Evolutionary conservation across 345 rosid genomes (phyloP).

Genomic region (Salix exigua): DNA sequence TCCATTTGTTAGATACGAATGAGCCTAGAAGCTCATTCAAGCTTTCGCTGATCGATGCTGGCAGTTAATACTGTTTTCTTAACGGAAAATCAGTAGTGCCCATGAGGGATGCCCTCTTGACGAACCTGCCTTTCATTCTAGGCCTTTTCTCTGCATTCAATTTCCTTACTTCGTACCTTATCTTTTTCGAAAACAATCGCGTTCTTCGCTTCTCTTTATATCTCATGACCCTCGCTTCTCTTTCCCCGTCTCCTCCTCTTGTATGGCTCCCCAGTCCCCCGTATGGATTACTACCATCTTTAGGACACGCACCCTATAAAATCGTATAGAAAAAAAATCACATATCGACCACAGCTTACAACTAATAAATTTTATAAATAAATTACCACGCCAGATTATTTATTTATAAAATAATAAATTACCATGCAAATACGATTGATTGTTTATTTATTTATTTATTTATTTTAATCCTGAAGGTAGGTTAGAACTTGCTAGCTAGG

Average conservation of each 20-base stretch:
- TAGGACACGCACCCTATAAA: conserved; percentile 19
- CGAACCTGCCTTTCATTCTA: conserved; percentile 67
- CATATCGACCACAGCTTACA: too few species aligned
- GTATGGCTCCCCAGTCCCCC: conserved; percentile 12
- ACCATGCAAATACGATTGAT: background rate
- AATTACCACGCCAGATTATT: too few species aligned
- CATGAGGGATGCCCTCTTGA: conserved; percentile 38
- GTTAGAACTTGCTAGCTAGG: too few species aligned
- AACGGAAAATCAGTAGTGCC: background rate
- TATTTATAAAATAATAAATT: too few species aligned
- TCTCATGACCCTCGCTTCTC: conserved; percentile 57
- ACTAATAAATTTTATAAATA: background rate
- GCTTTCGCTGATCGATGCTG: background rate
- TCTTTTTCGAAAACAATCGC: conserved; percentile 60
- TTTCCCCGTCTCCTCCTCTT: conserved; percentile 32
- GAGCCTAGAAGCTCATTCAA: background rate
- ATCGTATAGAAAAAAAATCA: background rate
- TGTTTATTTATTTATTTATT: too few species aligned
- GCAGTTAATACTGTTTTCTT: background rate
- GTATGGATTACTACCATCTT: background rate
- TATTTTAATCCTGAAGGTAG: too few species aligned
- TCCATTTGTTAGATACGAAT: background rate
- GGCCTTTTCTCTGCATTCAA: conserved; percentile 70
- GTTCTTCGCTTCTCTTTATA: conserved; percentile 60
- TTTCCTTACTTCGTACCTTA: conserved; percentile 69